phyloP scores from a whole-genome alignment of 2,329 filamentous ascomycete genomes.

The Colletotrichum magnum region DNA sequence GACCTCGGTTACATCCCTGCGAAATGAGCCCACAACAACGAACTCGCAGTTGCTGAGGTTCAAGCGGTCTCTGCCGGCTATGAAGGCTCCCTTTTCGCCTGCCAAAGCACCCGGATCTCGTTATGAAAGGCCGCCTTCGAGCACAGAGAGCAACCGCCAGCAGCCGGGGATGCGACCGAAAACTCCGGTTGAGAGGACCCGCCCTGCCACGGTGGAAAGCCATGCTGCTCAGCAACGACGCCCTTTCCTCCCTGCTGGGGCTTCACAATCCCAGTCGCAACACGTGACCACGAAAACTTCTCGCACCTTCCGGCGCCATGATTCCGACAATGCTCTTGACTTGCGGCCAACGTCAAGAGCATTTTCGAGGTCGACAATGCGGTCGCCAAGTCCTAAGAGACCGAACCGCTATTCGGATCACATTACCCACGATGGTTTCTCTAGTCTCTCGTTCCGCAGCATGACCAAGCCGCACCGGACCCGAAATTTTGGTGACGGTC shows the following conservation, averaged over 20 bases:
- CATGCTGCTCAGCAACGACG: slow-evolving; percentile 69
- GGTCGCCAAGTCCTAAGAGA: slow-evolving; percentile 73
- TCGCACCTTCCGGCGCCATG: slow-evolving; percentile 82
- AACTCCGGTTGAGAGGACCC: slow-evolving; percentile 77
- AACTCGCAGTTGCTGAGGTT: slow-evolving; percentile 75
- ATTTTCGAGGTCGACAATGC: slow-evolving; percentile 70
- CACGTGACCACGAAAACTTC: slow-evolving; percentile 80
- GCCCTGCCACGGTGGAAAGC: slow-evolving; percentile 63
- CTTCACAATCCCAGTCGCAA: slow-evolving; percentile 81
- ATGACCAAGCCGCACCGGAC: slow-evolving; percentile 56
- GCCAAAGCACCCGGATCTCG: slow-evolving; percentile 63
- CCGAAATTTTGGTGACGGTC: slow-evolving; percentile 89
- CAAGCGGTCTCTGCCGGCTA: slow-evolving; percentile 75
- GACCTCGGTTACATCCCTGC: slow-evolving; percentile 66
- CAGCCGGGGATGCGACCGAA: slow-evolving; percentile 72
- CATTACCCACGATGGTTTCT: slow-evolving; percentile 40
- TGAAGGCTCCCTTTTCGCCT: slow-evolving; percentile 66
- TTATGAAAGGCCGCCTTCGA: slow-evolving; percentile 72
- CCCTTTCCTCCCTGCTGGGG: slow-evolving; percentile 86
- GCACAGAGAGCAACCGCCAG: slow-evolving; percentile 66
- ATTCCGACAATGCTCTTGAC: slow-evolving; percentile 80
- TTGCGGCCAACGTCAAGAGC: slow-evolving; percentile 70
- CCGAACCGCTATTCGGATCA: slow-evolving; percentile 52
- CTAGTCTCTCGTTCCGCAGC: slow-evolving; percentile 38
- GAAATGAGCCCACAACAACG: slow-evolving; percentile 75